A percentile compares a stretch with the other conserved stretches of the same genome.
Conservation (phyloP, 2,329 filamentous ascomycete genomes). For the Calonectria pteridis region DNA sequence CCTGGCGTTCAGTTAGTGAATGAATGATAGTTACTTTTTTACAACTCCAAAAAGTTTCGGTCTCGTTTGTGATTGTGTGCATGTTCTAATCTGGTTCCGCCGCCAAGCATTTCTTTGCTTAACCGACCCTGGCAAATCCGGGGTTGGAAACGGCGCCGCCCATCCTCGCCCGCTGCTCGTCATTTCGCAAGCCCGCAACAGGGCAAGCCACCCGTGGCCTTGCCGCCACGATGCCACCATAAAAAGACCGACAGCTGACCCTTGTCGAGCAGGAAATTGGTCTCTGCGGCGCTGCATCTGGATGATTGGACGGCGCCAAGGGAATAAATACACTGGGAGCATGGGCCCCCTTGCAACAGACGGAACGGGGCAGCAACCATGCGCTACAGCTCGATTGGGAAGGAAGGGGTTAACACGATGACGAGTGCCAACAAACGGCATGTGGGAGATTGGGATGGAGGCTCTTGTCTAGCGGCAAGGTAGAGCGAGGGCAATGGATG, state of each 20-base stretch:
- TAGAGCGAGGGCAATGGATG: not conserved
- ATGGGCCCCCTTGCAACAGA: not conserved
- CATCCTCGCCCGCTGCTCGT: slow-evolving; percentile 23
- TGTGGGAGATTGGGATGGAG: slow-evolving; percentile 2
- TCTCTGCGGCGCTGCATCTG: not conserved
- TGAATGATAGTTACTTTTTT: slow-evolving; percentile 7
- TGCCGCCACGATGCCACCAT: not conserved
- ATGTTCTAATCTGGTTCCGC: not conserved
- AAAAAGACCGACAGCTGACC: not conserved
- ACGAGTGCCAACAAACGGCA: not conserved
- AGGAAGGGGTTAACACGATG: not conserved
- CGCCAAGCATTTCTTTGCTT: not conserved
- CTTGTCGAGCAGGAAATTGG: slow-evolving; percentile 10
- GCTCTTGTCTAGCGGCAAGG: not conserved
- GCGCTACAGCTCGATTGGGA: slow-evolving; percentile 18
- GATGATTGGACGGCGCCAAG: not conserved
- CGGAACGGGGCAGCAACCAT: not conserved
- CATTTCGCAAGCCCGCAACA: slow-evolving; percentile 36
- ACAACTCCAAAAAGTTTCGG: not conserved
- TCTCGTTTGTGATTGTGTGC: not conserved
- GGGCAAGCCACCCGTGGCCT: slow-evolving; percentile 21
- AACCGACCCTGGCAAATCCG: slow-evolving; percentile 32
- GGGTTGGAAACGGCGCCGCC: slow-evolving; percentile 29
- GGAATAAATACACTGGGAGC: not conserved
- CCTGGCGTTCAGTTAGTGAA: slow-evolving; percentile 16